Conservation (phyloP, 2,329 filamentous ascomycete genomes). For the Herpotrichia juniperi region DNA sequence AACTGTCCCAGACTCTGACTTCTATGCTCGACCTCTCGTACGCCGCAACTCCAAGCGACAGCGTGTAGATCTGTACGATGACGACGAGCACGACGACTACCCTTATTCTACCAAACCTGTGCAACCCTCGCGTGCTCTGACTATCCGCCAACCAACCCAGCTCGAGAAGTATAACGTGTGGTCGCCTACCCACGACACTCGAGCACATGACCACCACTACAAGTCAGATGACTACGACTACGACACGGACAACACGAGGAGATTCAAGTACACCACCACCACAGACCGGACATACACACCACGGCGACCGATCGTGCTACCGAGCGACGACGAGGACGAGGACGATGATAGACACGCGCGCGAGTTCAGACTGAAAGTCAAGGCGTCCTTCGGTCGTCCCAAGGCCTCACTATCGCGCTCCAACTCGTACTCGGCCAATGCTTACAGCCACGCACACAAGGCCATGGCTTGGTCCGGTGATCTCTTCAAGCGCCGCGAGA, state of each 20-base stretch:
- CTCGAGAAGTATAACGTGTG: conserved; percentile 43
- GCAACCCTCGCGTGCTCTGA: conserved; percentile 32
- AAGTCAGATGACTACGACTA: conserved; percentile 17
- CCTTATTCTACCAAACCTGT: conserved; percentile 27
- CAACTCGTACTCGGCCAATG: neutral
- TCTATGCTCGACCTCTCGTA: conserved; percentile 21
- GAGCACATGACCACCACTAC: conserved; percentile 12
- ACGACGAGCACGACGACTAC: conserved; percentile 37
- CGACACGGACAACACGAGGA: conserved; percentile 8
- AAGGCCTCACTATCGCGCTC: conserved; percentile 13
- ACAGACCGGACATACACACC: conserved; percentile 5
- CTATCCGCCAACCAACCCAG: conserved; percentile 32
- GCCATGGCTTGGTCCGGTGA: conserved; percentile 25
- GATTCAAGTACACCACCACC: conserved; percentile 18
- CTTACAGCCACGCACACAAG: conserved; percentile 12
- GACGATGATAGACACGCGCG: conserved; percentile 16
- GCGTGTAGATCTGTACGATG: conserved; percentile 28
- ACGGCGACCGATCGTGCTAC: neutral
- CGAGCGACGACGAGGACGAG: neutral
- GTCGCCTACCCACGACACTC: conserved; percentile 9
- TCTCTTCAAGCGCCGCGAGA: conserved; percentile 29
- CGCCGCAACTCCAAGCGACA: conserved; percentile 33
- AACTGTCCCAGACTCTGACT: conserved; percentile 21
- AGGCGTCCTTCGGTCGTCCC: conserved; percentile 24
- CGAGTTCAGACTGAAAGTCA: conserved; percentile 30